Evolutionary conservation across 2,329 filamentous ascomycete genomes (phyloP), one percentile per base, ranked within the genome.

Genomic region (Apiospora rasikravindrae): DNA sequence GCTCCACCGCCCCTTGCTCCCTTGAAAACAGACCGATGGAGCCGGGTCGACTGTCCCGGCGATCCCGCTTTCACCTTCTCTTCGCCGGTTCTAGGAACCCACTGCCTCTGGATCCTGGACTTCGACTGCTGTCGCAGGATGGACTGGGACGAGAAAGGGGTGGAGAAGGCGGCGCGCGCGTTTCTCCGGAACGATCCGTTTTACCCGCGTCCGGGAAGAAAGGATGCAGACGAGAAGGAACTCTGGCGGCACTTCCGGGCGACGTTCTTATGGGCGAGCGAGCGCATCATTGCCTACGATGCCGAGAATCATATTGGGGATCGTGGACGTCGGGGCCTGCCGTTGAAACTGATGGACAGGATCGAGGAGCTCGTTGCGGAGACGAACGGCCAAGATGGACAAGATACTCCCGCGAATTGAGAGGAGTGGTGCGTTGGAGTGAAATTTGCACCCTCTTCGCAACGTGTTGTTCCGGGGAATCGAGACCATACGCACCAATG

Each of bases 111-210:
- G 85, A 76, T 87, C 0, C 74, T 88, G 0, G 86, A 88, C 47
- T 88, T 87, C 73, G 83, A 88, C 73, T 81, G 83, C 68, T 83
- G 81, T 72, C 73, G 71, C 8, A 19, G 13, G 10, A 74, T 83
- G 24, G 64, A 78, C 0, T 82, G 86, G 81, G 81, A 86, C 67
- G 70, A 74, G 1, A 71, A 72, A 0, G 86, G 86, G 0, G 75
- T 88, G 0, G 71, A 81, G 14, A 79, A 83, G 49, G 85, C 86
- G 1, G 84, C 82, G 0, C 73, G 71, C 1, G 83, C 83, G 0
- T 89, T 88, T 68, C 84, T 81, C 75, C 78, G 79, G 5, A 90
- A 89, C 69, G 87, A 89, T 71, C 86, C 86, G 0, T 90, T 83
- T 71, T 89, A 82, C 74, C 87, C 86, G 2, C 81, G 82, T 0